These are phyloP conservation scores for Penicillium daleae DNA, from an alignment of 495 filamentous ascomycete genomes.

Conservation along the genomic window DNA sequence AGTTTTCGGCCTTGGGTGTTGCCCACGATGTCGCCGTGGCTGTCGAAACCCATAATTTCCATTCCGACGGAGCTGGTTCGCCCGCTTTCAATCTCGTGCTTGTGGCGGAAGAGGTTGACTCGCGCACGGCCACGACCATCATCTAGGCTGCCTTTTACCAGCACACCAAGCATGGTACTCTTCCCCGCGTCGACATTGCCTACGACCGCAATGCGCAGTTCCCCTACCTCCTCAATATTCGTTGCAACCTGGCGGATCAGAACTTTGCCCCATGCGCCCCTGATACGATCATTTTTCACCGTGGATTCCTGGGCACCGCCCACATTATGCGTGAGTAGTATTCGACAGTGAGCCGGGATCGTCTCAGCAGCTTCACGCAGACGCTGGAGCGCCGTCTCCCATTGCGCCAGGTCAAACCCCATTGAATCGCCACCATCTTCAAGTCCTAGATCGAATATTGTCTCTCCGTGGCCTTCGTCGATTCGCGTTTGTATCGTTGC, in stretches of 20 bases:
- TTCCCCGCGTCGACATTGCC: constrained; percentile 98
- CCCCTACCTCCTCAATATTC: constrained; percentile 83
- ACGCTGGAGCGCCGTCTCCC: constrained; percentile 72
- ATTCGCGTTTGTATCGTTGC: constrained; percentile 67
- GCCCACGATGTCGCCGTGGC: constrained; percentile 79
- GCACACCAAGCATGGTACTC: constrained; percentile 92
- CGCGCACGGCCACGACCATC: constrained; percentile 93
- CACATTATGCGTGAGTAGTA: constrained; percentile 87
- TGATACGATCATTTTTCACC: constrained; percentile 62
- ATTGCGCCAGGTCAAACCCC: constrained; percentile 77
- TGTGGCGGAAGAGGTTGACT: constrained; percentile 96
- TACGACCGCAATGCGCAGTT: constrained; percentile 96
- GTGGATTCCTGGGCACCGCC: constrained; percentile 76
- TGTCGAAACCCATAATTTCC: constrained; percentile 99
- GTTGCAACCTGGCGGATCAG: constrained; percentile 76
- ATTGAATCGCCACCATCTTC: constrained; percentile 94
- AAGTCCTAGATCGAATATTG: constrained; percentile 87
- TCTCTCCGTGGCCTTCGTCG: constrained; percentile 86
- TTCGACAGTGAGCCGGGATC: constrained; percentile 70
- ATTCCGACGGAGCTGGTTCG: constrained; percentile 95
- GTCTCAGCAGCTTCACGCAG: constrained; percentile 67
- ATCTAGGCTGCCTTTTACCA: constrained; percentile 94
- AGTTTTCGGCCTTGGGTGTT: constrained; percentile 84
- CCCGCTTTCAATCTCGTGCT: constrained; percentile 95
- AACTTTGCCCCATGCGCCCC: constrained; percentile 76